Conservation (phyloP, 2,329 filamentous ascomycete genomes). For the Pestalotiopsis sp. region DNA sequence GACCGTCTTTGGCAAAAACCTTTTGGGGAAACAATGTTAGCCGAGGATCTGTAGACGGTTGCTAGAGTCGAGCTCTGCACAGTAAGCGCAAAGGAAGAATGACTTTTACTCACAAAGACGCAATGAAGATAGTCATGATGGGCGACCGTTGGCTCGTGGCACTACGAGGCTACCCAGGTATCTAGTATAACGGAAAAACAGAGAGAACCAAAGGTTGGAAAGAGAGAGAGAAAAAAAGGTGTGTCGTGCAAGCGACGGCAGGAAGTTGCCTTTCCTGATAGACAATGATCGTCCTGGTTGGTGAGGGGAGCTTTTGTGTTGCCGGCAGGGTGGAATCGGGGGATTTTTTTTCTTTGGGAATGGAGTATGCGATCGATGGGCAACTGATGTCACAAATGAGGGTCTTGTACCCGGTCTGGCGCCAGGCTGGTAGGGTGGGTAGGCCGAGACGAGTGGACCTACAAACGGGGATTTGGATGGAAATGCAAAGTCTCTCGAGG, state of each 20-base stretch:
- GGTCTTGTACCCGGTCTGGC: not conserved
- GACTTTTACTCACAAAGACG: slow-evolving; percentile 4
- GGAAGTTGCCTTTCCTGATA: not conserved
- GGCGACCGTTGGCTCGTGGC: not conserved
- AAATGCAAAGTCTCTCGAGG: not conserved
- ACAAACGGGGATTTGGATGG: not conserved
- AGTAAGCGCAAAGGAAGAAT: not conserved
- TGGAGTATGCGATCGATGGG: not conserved
- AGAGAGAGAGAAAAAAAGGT: not conserved
- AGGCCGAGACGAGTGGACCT: not conserved
- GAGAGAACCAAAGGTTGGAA: not conserved
- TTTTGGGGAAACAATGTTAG: slow-evolving; percentile 49
- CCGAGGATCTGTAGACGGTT: not conserved
- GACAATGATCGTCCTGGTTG: not conserved
- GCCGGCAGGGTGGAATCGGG: not conserved
- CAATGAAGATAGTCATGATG: slow-evolving; percentile 2
- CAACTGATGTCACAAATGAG: not conserved
- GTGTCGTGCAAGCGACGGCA: not conserved
- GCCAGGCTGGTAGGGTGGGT: not conserved
- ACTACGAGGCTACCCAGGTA: not conserved
- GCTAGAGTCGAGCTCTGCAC: not conserved
- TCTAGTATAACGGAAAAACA: not conserved
- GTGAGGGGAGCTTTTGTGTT: not conserved
- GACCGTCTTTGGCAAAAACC: slow-evolving; percentile 89
- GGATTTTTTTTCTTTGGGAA: not conserved